phyloP scores from a whole-genome alignment of 192 early-diverging fungal genomes.

The Pilaira anomala region DNA sequence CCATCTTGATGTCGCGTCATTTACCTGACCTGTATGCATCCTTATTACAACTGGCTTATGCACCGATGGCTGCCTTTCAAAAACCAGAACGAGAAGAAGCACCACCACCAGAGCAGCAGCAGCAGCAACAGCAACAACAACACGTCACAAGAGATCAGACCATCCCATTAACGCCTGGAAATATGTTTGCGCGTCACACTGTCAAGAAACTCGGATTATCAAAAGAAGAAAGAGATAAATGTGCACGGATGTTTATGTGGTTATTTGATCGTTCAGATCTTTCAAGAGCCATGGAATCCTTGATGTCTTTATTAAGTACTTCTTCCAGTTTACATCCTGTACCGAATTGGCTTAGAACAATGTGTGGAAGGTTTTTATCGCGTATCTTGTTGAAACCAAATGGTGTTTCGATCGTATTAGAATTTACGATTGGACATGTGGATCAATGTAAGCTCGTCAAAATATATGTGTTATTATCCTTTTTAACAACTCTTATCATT shows the following conservation, averaged over 20 bases:
- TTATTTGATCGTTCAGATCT: constrained; percentile 51
- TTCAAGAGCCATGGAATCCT: constrained; percentile 58
- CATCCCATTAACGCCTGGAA: constrained; percentile 5
- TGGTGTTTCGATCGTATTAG: constrained; percentile 61
- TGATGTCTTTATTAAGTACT: constrained; percentile 58
- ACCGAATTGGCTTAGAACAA: constrained; percentile 59
- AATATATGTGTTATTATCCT: background rate
- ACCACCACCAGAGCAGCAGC: background rate
- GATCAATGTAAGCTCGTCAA: constrained; percentile 35
- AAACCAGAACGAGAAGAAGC: too few species aligned
- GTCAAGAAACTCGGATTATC: background rate
- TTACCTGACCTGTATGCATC: constrained; percentile 64
- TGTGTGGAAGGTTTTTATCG: constrained; percentile 68
- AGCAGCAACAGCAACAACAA: background rate
- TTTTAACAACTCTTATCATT: constrained; percentile 3
- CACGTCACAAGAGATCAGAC: background rate
- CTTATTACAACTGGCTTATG: constrained; percentile 66
- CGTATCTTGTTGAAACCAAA: constrained; percentile 61
- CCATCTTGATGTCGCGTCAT: constrained; percentile 53
- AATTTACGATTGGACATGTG: constrained; percentile 62
- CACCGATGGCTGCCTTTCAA: constrained; percentile 45
- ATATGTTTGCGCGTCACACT: background rate
- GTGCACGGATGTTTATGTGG: constrained; percentile 39
- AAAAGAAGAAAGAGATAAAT: constrained; percentile 36
- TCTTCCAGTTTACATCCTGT: constrained; percentile 47